These are phyloP conservation scores for Kalaharituber pfeilii DNA, from an alignment of 2,329 filamentous ascomycete species.

Conservation along the genomic window DNA sequence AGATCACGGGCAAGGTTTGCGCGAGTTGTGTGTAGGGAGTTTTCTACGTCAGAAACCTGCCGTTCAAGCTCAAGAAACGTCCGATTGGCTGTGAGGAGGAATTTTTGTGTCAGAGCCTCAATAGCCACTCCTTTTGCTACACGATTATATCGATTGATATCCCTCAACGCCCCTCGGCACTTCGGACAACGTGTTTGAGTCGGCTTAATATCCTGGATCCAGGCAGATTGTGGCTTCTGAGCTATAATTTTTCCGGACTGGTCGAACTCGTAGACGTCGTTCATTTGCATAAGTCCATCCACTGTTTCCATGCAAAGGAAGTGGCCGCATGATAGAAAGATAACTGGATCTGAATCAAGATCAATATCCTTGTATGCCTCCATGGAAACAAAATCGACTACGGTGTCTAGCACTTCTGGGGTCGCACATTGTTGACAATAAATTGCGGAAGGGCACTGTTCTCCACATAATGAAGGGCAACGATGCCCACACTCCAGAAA, in stretches of 20 bases:
- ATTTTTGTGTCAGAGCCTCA: constrained; percentile 47
- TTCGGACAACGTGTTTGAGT: constrained; percentile 37
- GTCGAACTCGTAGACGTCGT: constrained; percentile 33
- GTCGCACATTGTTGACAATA: constrained; percentile 42
- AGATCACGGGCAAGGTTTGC: constrained; percentile 11
- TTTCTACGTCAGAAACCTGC: constrained; percentile 22
- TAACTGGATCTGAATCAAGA: constrained; percentile 41
- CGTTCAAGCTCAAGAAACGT: constrained; percentile 30
- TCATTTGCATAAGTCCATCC: constrained; percentile 43
- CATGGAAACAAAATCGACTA: constrained; percentile 42
- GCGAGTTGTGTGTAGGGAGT: constrained; percentile 21
- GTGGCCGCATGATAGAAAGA: constrained; percentile 47
- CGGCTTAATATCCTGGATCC: background rate
- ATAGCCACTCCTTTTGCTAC: constrained; percentile 43
- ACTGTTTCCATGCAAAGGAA: constrained; percentile 42
- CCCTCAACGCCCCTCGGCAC: constrained; percentile 42
- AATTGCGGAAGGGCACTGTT: constrained; percentile 36
- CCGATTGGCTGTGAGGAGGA: constrained; percentile 38
- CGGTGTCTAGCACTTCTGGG: constrained; percentile 29
- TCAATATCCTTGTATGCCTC: constrained; percentile 40
- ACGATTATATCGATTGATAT: constrained; percentile 43
- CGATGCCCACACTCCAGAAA: constrained; percentile 41
- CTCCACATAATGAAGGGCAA: constrained; percentile 49
- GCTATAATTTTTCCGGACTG: constrained; percentile 24
- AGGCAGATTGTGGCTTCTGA: constrained; percentile 3